Evolutionary conservation across 2,329 filamentous ascomycete genomes (phyloP).

Genomic region (Diaporthe humulicola): DNA sequence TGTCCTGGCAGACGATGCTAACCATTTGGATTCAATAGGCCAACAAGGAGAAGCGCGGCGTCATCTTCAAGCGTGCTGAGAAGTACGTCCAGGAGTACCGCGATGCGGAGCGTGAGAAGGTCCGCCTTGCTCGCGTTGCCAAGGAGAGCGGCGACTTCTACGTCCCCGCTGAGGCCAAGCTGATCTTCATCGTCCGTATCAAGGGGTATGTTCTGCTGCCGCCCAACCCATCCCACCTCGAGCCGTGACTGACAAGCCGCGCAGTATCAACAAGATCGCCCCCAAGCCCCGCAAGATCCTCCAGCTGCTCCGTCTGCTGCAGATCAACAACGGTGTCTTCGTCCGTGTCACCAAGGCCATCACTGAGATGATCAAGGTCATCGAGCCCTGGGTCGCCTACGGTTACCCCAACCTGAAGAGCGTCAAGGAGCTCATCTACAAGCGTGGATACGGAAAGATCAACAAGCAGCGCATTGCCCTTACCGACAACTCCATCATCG

Average conservation of each 20-base stretch:
- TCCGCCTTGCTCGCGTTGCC: constrained; percentile 89
- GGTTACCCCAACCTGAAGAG: constrained; percentile 99
- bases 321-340: constrained; percentile 99
- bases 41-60: constrained; percentile 98
- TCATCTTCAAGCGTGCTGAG: constrained; percentile 99
- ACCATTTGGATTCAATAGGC: constrained; percentile 67
- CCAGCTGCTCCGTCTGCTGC: constrained; percentile 98
- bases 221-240: constrained; percentile 34
- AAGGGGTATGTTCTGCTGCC: constrained; percentile 77
- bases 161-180: constrained; percentile 93
- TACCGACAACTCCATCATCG: constrained; percentile 97
- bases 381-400: constrained; percentile 99
- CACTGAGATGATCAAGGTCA: constrained; percentile 95
- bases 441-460: constrained; percentile 99
- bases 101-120: constrained; percentile 97
- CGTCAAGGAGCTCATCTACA: constrained; percentile 99
- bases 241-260: constrained; percentile 38
- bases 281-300: constrained; percentile 99
- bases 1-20: constrained; percentile 51
- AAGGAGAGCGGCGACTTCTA: constrained; percentile 95
- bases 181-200: constrained; percentile 98
- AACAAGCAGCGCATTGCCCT: constrained; percentile 97
- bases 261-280: constrained; percentile 99
- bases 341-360: constrained; percentile 96
- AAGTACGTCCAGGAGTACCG: constrained; percentile 99